Evolutionary conservation across 2,329 filamentous ascomycete genomes (phyloP).

Genomic region (Fusarium sp.): DNA sequence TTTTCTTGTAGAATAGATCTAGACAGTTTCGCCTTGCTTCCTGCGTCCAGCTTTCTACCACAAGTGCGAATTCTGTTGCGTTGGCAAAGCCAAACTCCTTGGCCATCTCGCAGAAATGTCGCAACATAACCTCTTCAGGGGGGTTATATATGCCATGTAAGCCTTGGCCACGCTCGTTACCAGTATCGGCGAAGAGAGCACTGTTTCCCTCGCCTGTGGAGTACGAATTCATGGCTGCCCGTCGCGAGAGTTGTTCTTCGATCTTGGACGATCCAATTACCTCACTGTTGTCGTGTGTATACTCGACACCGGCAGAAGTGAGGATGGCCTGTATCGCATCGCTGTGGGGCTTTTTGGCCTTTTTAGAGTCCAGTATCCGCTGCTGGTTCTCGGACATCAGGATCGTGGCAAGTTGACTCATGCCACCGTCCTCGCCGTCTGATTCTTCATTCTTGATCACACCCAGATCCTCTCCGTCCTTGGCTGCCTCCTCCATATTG

Average conservation of each 20-base stretch:
- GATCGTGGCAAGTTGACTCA: slow-evolving; percentile 75
- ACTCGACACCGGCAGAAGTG: slow-evolving; percentile 87
- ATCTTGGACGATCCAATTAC: slow-evolving; percentile 92
- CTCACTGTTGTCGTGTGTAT: slow-evolving; percentile 96
- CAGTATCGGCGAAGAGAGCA: slow-evolving; percentile 68
- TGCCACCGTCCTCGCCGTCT: slow-evolving; percentile 71
- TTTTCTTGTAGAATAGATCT: slow-evolving; percentile 79
- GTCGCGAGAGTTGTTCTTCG: slow-evolving; percentile 84
- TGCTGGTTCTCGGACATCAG: slow-evolving; percentile 62
- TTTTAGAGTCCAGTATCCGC: slow-evolving; percentile 49
- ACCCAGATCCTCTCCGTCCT: slow-evolving; percentile 61
- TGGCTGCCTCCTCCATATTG: slow-evolving; percentile 71
- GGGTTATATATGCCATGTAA: slow-evolving; percentile 71
- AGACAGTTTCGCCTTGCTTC: slow-evolving; percentile 82
- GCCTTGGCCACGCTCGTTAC: slow-evolving; percentile 49
- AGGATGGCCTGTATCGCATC: slow-evolving; percentile 92
- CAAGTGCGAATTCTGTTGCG: slow-evolving; percentile 85
- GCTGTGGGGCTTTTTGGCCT: slow-evolving; percentile 59
- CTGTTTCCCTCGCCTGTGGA: slow-evolving; percentile 59
- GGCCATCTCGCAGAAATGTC: slow-evolving; percentile 95
- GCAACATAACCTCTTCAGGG: slow-evolving; percentile 75
- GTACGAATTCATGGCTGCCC: slow-evolving; percentile 72
- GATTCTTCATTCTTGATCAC: slow-evolving; percentile 60
- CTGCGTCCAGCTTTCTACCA: slow-evolving; percentile 91
- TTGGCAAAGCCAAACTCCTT: slow-evolving; percentile 79